Conservation (phyloP, 306 rosid species). For the Rosa persica region DNA sequence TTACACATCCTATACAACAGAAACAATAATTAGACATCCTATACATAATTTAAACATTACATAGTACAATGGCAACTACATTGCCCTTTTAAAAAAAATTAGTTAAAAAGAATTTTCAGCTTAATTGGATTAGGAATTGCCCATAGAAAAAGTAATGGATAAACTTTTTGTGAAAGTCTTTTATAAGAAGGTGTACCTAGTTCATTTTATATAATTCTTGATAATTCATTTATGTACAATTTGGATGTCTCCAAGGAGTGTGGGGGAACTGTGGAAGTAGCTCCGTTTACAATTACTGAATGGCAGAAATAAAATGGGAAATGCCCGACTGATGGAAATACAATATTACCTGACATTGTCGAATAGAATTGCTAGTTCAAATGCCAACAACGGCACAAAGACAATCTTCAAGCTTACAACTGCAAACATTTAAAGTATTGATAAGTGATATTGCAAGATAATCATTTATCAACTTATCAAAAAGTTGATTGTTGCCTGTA, state of each 20-base stretch:
- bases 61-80: background rate
- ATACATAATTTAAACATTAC: background rate
- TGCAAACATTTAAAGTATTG: conserved; percentile 41
- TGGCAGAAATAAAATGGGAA: background rate
- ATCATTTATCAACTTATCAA: background rate
- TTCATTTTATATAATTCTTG: background rate
- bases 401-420: conserved; percentile 78
- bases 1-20: conserved; percentile 75
- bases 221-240: background rate
- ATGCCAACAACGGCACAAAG: conserved; percentile 71
- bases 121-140: background rate
- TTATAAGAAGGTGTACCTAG: background rate
- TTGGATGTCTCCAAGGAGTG: background rate
- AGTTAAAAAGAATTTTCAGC: background rate
- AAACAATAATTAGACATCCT: conserved; percentile 22
- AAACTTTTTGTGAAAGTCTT: background rate
- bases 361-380: conserved; percentile 70
- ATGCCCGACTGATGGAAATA: background rate
- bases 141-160: background rate
- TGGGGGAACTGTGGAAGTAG: conserved; percentile 10
- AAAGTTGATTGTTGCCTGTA: conserved; percentile 17
- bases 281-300: conserved; percentile 20
- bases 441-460: background rate
- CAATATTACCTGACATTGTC: conserved; percentile 78
- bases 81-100: background rate